These are phyloP conservation scores for Hypoxylon sp. DNA, from an alignment of 2,329 filamentous ascomycete species.

Conservation along the genomic window DNA sequence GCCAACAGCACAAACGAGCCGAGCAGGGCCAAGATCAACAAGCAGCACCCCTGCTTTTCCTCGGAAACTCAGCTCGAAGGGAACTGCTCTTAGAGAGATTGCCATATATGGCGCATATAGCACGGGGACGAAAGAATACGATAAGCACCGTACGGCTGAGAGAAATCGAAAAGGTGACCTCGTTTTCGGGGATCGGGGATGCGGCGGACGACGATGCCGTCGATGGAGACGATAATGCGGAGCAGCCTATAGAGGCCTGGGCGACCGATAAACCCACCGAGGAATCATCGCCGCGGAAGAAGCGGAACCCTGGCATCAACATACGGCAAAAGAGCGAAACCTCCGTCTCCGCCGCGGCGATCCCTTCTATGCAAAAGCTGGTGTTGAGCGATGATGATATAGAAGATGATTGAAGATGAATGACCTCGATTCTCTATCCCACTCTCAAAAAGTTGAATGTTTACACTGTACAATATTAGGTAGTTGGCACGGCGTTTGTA, in stretches of 20 bases:
- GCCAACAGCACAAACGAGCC: constrained; percentile 44
- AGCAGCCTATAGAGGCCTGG: constrained; percentile 65
- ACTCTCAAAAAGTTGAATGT: background rate
- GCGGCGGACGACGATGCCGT: constrained; percentile 53
- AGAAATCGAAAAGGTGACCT: constrained; percentile 78
- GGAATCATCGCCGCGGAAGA: constrained; percentile 66
- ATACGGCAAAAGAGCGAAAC: constrained; percentile 56
- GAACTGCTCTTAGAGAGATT: constrained; percentile 88
- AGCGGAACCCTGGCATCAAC: constrained; percentile 53
- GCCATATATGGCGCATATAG: constrained; percentile 84
- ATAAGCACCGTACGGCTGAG: constrained; percentile 60
- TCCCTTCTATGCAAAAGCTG: constrained; percentile 73
- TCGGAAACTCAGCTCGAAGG: constrained; percentile 76
- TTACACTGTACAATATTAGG: constrained; percentile 12
- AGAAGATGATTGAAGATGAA: constrained; percentile 70
- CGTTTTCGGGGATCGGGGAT: constrained; percentile 72
- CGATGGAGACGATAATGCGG: constrained; percentile 61
- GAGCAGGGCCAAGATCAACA: constrained; percentile 47
- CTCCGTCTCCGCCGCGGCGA: constrained; percentile 51
- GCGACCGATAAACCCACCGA: constrained; percentile 74
- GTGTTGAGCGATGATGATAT: constrained; percentile 89
- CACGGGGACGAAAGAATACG: constrained; percentile 59
- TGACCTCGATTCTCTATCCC: background rate
- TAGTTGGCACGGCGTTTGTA: constrained; percentile 2
- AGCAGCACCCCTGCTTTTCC: constrained; percentile 65